Evolutionary conservation across 768 basidiomycete genomes (phyloP).

Genomic region (Suillus luteus): DNA sequence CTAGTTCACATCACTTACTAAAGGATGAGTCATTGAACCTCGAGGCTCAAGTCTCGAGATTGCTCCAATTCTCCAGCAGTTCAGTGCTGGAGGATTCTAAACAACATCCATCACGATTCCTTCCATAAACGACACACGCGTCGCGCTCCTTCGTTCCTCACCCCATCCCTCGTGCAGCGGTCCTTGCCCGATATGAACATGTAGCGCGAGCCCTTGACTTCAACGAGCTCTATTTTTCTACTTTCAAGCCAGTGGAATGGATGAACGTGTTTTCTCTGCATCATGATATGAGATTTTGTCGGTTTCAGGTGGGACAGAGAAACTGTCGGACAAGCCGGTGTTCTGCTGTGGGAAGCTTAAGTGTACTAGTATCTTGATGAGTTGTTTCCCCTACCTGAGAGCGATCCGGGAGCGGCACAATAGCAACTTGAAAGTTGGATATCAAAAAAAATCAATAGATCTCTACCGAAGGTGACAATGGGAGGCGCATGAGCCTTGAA

Average conservation of each 20-base stretch:
- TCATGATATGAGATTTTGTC: neutral
- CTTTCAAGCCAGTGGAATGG: neutral
- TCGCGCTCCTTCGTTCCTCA: conserved; percentile 3
- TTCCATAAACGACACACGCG: neutral
- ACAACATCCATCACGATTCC: neutral
- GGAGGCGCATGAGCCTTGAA: neutral
- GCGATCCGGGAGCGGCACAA: neutral
- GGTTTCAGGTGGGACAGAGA: neutral
- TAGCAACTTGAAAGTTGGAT: too few species aligned
- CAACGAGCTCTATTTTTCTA: neutral
- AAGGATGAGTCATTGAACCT: neutral
- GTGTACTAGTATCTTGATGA: neutral
- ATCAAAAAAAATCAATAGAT: too few species aligned
- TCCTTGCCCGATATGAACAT: neutral
- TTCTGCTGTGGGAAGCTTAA: neutral
- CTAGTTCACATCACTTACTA: too few species aligned
- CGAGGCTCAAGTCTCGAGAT: neutral
- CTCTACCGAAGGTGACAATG: neutral
- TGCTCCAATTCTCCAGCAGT: neutral
- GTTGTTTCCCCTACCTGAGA: too few species aligned
- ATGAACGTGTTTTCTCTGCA: neutral
- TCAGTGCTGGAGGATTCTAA: too few species aligned
- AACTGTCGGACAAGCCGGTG: neutral
- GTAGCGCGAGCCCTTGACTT: conserved; percentile 2
- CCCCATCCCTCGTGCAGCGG: neutral